Evolutionary conservation across 495 filamentous ascomycete species (phyloP).

Genomic region (Xylaria intraflava): DNA sequence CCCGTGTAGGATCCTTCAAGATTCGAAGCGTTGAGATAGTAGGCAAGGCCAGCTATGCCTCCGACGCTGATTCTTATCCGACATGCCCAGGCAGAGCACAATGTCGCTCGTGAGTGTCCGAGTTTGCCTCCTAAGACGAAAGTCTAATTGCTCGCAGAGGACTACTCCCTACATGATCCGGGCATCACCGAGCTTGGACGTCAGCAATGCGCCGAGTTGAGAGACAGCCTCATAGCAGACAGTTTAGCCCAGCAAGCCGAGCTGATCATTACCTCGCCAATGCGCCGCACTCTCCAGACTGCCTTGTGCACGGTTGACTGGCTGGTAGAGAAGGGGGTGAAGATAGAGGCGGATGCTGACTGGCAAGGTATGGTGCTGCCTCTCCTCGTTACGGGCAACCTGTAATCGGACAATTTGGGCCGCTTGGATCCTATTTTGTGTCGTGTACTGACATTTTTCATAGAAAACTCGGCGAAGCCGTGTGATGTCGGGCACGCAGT

Average conservation of each 20-base stretch:
- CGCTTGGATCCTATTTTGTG: not conserved
- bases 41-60: conserved; percentile 33
- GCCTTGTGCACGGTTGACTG: conserved; percentile 43
- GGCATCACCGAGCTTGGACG: conserved; percentile 48
- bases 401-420: not conserved
- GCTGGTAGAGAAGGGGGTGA: conserved; percentile 46
- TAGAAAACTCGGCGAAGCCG: conserved; percentile 51
- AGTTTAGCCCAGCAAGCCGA: conserved; percentile 45
- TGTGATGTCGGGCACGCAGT: conserved; percentile 51
- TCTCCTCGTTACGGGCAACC: not conserved
- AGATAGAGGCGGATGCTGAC: conserved; percentile 45
- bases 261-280: conserved; percentile 52
- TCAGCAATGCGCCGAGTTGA: conserved; percentile 45
- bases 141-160: conserved; percentile 33
- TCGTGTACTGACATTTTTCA: conserved; percentile 2
- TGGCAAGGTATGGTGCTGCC: conserved; percentile 38
- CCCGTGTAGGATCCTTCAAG: too few species aligned
- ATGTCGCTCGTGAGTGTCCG: conserved; percentile 36
- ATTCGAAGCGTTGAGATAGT: too few species aligned
- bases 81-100: conserved; percentile 54
- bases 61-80: conserved; percentile 54
- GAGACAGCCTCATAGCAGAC: conserved; percentile 38
- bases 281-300: conserved; percentile 54
- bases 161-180: conserved; percentile 50
- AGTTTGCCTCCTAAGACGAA: not conserved